Evolutionary conservation across 768 basidiomycete species (phyloP).

Genomic region (Termitomyces sp.): DNA sequence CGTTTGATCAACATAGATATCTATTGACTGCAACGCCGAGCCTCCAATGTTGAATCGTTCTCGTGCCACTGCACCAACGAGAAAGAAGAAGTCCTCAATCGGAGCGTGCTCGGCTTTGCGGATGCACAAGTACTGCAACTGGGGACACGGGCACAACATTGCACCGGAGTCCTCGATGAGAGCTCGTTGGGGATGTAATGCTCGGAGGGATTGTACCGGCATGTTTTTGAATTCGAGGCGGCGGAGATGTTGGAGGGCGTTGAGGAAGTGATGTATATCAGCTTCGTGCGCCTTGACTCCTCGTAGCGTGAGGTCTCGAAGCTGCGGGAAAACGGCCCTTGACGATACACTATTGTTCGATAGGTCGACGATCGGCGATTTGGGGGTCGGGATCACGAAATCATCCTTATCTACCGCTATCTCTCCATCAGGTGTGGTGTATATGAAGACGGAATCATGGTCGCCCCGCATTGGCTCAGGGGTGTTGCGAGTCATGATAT

Average conservation of each 20-base stretch:
- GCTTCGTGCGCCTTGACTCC: slow-evolving; percentile 32
- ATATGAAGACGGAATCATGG: slow-evolving; percentile 12
- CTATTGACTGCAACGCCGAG: slow-evolving; percentile 21
- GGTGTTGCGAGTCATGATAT: slow-evolving; percentile 31
- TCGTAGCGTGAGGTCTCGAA: slow-evolving; percentile 31
- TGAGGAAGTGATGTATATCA: slow-evolving; percentile 29
- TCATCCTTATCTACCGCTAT: not conserved
- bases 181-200: slow-evolving; percentile 23
- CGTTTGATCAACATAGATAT: slow-evolving; percentile 27
- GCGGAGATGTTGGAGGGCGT: slow-evolving; percentile 23
- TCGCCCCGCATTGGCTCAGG: slow-evolving; percentile 8
- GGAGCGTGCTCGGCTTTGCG: slow-evolving; percentile 21
- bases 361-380: not conserved
- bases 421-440: not conserved
- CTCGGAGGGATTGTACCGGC: slow-evolving; percentile 28
- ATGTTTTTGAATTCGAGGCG: slow-evolving; percentile 31
- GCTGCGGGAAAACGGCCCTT: slow-evolving; percentile 20
- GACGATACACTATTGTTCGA: not conserved
- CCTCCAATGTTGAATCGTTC: slow-evolving; percentile 22
- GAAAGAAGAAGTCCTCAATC: slow-evolving; percentile 21
- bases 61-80: slow-evolving; percentile 21
- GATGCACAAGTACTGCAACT: slow-evolving; percentile 26
- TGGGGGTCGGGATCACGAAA: not conserved
- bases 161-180: slow-evolving; percentile 5
- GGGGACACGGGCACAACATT: slow-evolving; percentile 27